Percentiles rank a stretch among this genome's conserved stretches.
phyloP scores from a whole-genome alignment of 2,329 filamentous ascomycete species.

The Alternaria metachromatica region DNA sequence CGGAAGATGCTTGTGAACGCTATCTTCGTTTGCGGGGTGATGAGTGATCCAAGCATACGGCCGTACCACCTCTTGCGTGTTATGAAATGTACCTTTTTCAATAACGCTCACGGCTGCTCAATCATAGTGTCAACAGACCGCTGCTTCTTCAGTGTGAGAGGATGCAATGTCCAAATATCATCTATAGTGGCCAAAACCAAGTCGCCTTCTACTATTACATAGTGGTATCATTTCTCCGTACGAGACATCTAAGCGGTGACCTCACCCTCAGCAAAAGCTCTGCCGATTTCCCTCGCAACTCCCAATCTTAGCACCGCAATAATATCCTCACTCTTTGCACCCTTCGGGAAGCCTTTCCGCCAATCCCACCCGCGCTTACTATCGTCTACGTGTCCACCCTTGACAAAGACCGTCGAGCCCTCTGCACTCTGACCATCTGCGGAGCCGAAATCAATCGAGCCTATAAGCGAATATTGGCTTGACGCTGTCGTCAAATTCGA shows the following conservation, averaged over 20 bases:
- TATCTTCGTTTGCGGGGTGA: background rate
- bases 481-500: constrained; percentile 60
- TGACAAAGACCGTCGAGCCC: constrained; percentile 58
- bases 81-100: background rate
- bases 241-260: constrained; percentile 46
- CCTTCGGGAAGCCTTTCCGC: constrained; percentile 64
- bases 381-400: constrained; percentile 40
- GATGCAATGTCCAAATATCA: background rate
- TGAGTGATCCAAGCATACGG: background rate
- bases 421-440: constrained; percentile 43
- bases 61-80: background rate
- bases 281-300: constrained; percentile 75
- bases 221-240: background rate
- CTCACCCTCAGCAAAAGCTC: constrained; percentile 71
- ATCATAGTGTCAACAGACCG: background rate
- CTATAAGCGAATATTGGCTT: constrained; percentile 72
- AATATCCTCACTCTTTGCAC: constrained; percentile 71
- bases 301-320: constrained; percentile 74
- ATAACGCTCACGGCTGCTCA: background rate
- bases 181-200: background rate
- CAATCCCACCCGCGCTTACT: constrained; percentile 75
- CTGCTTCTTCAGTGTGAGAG: background rate
- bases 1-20: too few species aligned
- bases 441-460: constrained; percentile 72
- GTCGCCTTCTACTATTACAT: background rate